Conservation (phyloP, 225 moss, liverwort and hornwort genomes). For the Marchantia polymorpha region DNA sequence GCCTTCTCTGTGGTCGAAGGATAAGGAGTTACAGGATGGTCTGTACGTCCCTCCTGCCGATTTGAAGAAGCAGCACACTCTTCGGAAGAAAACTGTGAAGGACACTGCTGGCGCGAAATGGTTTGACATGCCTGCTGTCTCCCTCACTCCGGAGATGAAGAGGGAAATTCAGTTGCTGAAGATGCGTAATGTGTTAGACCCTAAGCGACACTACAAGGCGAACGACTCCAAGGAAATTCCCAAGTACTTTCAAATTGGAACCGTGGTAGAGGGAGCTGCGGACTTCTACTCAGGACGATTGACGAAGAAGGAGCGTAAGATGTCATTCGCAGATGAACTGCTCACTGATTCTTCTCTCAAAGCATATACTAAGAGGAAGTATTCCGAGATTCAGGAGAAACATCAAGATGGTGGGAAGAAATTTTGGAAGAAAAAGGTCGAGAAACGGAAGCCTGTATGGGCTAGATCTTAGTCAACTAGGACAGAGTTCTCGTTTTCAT, state of each 20-base stretch:
- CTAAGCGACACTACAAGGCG: constrained; percentile 92
- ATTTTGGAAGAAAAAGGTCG: constrained; percentile 67
- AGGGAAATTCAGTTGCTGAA: constrained; percentile 75
- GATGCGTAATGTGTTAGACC: constrained; percentile 77
- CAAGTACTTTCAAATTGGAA: constrained; percentile 87
- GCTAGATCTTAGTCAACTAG: constrained; percentile 41
- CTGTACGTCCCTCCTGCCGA: constrained; percentile 61
- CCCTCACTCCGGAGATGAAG: constrained; percentile 67
- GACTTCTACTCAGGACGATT: constrained; percentile 84
- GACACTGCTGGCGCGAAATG: constrained; percentile 63
- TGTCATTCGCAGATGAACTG: constrained; percentile 86
- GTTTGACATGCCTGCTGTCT: constrained; percentile 81
- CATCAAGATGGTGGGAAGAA: constrained; percentile 74
- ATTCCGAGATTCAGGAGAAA: constrained; percentile 64
- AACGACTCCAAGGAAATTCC: constrained; percentile 76
- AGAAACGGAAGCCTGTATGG: constrained; percentile 63
- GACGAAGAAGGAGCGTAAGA: constrained; percentile 88
- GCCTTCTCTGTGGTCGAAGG: constrained; percentile 38
- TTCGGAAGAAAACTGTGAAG: constrained; percentile 56
- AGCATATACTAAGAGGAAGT: constrained; percentile 74
- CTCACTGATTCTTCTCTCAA: constrained; percentile 60
- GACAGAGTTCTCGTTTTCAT: neutral
- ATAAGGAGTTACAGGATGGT: constrained; percentile 54
- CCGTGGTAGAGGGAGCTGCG: constrained; percentile 67
- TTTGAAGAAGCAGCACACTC: constrained; percentile 55